Conservation (phyloP, 805 yeast genomes). For the Myxozyma lipomycoides region DNA sequence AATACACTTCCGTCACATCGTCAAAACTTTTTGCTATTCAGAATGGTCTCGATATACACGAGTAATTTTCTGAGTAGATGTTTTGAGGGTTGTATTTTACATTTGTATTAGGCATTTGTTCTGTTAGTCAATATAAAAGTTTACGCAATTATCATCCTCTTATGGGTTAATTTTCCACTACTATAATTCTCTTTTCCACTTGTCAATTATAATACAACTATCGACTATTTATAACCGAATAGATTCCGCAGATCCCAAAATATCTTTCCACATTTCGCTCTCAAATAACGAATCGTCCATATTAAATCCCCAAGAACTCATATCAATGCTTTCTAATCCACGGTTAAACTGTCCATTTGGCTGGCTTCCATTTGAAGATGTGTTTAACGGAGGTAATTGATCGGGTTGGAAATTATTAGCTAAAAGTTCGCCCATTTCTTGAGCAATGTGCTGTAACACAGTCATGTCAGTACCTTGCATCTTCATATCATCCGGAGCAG, state of each 20-base stretch:
- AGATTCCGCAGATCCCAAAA: too few species aligned
- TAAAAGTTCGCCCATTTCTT: slow-evolving; percentile 1
- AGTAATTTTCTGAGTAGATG: too few species aligned
- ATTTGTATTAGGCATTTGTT: too few species aligned
- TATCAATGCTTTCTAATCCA: neutral
- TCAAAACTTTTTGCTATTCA: slow-evolving; percentile 59
- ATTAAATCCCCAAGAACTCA: neutral
- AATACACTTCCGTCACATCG: slow-evolving; percentile 62
- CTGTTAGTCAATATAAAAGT: too few species aligned
- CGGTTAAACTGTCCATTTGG: neutral
- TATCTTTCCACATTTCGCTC: neutral
- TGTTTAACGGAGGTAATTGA: neutral
- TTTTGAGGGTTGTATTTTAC: too few species aligned
- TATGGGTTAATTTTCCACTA: too few species aligned
- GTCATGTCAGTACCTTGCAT: slow-evolving; percentile 12
- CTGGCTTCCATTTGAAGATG: neutral
- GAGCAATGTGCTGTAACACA: slow-evolving; percentile 7
- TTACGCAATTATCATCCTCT: too few species aligned
- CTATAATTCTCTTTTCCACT: too few species aligned
- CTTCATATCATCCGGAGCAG: slow-evolving; percentile 5
- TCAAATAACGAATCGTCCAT: neutral
- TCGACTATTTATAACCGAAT: too few species aligned
- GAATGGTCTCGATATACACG: slow-evolving; percentile 42
- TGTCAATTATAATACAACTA: too few species aligned
- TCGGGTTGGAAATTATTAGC: too few species aligned